These are phyloP conservation scores for Parmelia sp. DNA, from an alignment of 495 filamentous ascomycete genomes.

Conservation along the genomic window DNA sequence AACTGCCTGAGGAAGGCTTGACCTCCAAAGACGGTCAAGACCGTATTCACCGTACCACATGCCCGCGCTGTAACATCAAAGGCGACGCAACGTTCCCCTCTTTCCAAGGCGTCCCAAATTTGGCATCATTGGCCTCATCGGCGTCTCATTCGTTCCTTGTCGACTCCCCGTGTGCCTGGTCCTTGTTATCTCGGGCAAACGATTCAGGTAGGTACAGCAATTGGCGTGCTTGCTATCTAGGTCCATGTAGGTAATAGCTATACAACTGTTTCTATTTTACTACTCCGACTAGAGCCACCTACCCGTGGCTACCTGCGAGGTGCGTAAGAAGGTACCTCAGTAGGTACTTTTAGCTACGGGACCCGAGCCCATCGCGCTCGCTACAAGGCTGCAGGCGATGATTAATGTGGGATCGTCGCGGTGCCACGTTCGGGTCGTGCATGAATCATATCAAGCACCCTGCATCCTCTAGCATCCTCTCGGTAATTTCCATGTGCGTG, in stretches of 20 bases:
- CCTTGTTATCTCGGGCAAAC: constrained; percentile 17
- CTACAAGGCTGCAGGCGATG: constrained; percentile 21
- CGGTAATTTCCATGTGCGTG: constrained; percentile 24
- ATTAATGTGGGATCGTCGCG: constrained; percentile 24
- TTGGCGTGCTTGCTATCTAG: background rate
- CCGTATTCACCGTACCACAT: constrained; percentile 17
- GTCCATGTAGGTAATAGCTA: too few relatives aligned
- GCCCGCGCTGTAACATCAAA: constrained; percentile 11
- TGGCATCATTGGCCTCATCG: constrained; percentile 9
- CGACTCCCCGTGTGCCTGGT: background rate
- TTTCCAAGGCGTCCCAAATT: constrained; percentile 14
- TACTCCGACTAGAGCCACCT: background rate
- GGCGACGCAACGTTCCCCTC: constrained; percentile 10
- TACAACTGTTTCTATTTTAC: too few relatives aligned
- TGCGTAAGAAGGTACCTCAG: too few relatives aligned
- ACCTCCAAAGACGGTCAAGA: constrained; percentile 2
- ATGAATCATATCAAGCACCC: constrained; percentile 4
- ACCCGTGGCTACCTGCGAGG: background rate
- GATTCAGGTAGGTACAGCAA: background rate
- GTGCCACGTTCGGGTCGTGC: constrained; percentile 16
- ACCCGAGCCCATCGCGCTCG: constrained; percentile 1
- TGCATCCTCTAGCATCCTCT: constrained; percentile 18
- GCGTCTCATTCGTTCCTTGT: background rate
- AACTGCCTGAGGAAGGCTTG: constrained; percentile 10
- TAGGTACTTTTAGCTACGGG: background rate